A percentile compares a stretch with the other conserved stretches of the same genome.
Evolutionary conservation across 2,329 filamentous ascomycete species (phyloP).

Genomic region (Xylaria sp.): DNA sequence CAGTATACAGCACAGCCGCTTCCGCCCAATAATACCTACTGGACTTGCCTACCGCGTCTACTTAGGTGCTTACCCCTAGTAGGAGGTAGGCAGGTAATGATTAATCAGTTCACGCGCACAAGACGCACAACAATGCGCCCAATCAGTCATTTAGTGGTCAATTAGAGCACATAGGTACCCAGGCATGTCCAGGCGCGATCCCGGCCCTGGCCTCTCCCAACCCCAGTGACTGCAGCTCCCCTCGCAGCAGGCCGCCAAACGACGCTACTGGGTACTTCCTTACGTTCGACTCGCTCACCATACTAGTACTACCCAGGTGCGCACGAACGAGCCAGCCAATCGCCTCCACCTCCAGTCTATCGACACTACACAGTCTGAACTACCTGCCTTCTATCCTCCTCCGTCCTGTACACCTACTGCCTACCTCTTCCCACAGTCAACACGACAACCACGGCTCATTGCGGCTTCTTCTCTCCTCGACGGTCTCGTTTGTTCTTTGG

Average conservation of each 20-base stretch:
- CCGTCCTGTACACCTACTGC: constrained; percentile 24
- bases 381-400: constrained; percentile 28
- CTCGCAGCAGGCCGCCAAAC: constrained; percentile 17
- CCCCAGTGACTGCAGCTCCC: constrained; percentile 19
- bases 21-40: not conserved
- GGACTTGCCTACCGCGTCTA: not conserved
- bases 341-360: constrained; percentile 33
- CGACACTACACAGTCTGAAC: constrained; percentile 21
- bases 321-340: constrained; percentile 29
- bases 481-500: constrained; percentile 23
- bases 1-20: not conserved
- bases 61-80: not conserved
- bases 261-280: not conserved
- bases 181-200: constrained; percentile 4
- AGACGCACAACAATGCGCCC: constrained; percentile 6
- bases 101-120: constrained; percentile 12
- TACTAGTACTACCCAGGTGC: constrained; percentile 7
- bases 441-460: constrained; percentile 36
- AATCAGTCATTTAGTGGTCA: constrained; percentile 8
- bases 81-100: not conserved
- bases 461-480: constrained; percentile 33
- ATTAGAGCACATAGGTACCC: not conserved
- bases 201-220: constrained; percentile 10
- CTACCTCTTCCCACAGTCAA: constrained; percentile 33
- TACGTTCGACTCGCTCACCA: constrained; percentile 26